Conservation (phyloP, 768 basidiomycete species). For the Fistulinella prunicolor region DNA sequence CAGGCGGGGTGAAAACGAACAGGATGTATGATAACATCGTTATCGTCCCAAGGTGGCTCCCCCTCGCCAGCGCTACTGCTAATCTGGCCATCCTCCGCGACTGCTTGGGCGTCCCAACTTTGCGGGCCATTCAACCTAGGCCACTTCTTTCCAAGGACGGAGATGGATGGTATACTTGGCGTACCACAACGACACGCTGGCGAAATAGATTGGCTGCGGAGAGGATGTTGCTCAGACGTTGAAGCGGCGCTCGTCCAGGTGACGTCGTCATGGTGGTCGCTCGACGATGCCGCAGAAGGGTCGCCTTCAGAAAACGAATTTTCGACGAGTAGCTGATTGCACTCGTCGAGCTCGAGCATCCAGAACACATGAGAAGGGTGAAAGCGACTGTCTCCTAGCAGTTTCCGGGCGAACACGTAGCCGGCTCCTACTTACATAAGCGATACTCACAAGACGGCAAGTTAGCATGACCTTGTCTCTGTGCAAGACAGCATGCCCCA, state of each 20-base stretch:
- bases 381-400: conserved; percentile 3
- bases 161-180: neutral
- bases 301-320: conserved; percentile 14
- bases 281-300: neutral
- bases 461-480: too few species aligned
- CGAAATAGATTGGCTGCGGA: conserved; percentile 13
- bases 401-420: neutral
- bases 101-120: neutral
- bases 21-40: conserved; percentile 10
- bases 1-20: conserved; percentile 22
- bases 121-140: conserved; percentile 6
- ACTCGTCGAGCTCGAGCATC: conserved; percentile 28
- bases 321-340: conserved; percentile 21
- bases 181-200: neutral
- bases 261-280: neutral
- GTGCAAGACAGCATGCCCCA: conserved; percentile 78
- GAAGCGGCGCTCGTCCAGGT: neutral
- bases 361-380: conserved; percentile 22
- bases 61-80: neutral
- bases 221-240: conserved; percentile 14
- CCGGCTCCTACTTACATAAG: conserved; percentile 9
- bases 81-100: neutral
- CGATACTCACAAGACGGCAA: conserved; percentile 1
- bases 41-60: neutral
- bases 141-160: neutral